A percentile compares a stretch with the other conserved stretches of the same genome.
Conservation (phyloP, 108 stramenopile species). For the Stephanodiscus triporus region DNA sequence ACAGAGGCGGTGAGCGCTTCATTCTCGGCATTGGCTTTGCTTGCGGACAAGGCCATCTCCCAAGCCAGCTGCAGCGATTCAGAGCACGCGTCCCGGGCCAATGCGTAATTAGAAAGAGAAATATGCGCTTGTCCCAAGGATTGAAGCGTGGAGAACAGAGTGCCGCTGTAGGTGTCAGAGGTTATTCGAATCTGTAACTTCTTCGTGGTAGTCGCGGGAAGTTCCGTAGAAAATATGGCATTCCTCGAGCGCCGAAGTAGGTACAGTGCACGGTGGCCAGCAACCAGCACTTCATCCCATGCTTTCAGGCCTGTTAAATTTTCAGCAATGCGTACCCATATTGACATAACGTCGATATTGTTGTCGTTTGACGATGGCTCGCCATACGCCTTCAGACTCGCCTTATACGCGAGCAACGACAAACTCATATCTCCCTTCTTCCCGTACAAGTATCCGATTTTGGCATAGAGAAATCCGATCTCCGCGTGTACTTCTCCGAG, state of each 20-base stretch:
- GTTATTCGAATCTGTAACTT: slow-evolving; percentile 37
- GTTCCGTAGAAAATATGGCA: slow-evolving; percentile 21
- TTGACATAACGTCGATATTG: slow-evolving; percentile 29
- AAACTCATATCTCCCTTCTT: slow-evolving; percentile 35
- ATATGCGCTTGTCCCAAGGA: slow-evolving; percentile 43
- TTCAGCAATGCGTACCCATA: slow-evolving; percentile 46
- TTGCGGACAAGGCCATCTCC: slow-evolving; percentile 33
- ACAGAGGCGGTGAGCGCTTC: slow-evolving; percentile 13
- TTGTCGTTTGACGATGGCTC: slow-evolving; percentile 26
- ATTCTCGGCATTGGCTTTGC: slow-evolving; percentile 8
- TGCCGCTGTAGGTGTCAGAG: slow-evolving; percentile 21
- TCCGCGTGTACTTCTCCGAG: slow-evolving; percentile 34
- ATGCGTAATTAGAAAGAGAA: slow-evolving; percentile 21
- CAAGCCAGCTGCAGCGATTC: slow-evolving; percentile 46
- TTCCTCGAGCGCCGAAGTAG: slow-evolving; percentile 32
- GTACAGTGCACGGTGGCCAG: slow-evolving; percentile 39
- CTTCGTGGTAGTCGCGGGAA: slow-evolving; percentile 19
- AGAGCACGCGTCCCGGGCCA: slow-evolving; percentile 29
- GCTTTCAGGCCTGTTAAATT: slow-evolving; percentile 18
- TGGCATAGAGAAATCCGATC: slow-evolving; percentile 36
- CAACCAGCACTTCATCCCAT: slow-evolving; percentile 33
- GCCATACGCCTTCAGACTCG: slow-evolving; percentile 39
- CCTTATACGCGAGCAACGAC: slow-evolving; percentile 37
- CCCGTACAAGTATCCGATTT: slow-evolving; percentile 44
- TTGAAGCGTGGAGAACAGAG: slow-evolving; percentile 31